phyloP scores from a whole-genome alignment of 1,284 basidiomycete genomes.

The Ceratobasidium sp. region DNA sequence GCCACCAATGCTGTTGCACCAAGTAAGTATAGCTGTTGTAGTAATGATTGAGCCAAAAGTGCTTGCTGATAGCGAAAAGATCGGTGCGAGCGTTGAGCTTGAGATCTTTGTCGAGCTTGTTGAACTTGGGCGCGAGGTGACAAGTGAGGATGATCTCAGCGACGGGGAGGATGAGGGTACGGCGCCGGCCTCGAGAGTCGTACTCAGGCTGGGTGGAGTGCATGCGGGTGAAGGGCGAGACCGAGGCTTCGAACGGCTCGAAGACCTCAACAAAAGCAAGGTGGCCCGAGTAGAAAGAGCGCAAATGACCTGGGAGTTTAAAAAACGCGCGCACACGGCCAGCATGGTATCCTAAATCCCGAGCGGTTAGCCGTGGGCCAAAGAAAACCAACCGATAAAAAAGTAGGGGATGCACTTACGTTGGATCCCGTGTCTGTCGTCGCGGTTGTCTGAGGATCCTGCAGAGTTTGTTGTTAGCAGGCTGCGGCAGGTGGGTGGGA shows the following conservation, averaged over 20 bases:
- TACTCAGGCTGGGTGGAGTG: neutral
- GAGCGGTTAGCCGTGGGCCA: too few species aligned
- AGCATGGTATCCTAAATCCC: conserved; percentile 16
- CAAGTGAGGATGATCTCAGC: conserved; percentile 18
- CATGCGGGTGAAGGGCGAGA: neutral
- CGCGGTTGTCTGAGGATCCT: neutral
- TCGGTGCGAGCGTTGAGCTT: neutral
- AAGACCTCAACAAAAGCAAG: conserved; percentile 43
- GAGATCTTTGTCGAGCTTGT: neutral
- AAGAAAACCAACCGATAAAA: too few species aligned
- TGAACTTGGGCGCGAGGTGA: conserved; percentile 28
- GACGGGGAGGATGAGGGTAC: neutral
- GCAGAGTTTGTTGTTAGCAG: too few species aligned
- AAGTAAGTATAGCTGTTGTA: conserved; percentile 11
- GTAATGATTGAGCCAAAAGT: conserved; percentile 37
- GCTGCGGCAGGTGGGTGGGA: too few species aligned
- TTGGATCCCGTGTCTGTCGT: neutral
- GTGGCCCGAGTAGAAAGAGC: neutral
- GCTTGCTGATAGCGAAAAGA: neutral
- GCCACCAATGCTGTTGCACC: conserved; percentile 14
- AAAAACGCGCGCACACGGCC: conserved; percentile 25
- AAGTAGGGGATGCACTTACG: neutral
- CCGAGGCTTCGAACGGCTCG: neutral
- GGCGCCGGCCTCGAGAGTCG: neutral
- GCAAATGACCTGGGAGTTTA: neutral